Conservation (phyloP, 83 land plant species). For the Picea engelmannii region DNA sequence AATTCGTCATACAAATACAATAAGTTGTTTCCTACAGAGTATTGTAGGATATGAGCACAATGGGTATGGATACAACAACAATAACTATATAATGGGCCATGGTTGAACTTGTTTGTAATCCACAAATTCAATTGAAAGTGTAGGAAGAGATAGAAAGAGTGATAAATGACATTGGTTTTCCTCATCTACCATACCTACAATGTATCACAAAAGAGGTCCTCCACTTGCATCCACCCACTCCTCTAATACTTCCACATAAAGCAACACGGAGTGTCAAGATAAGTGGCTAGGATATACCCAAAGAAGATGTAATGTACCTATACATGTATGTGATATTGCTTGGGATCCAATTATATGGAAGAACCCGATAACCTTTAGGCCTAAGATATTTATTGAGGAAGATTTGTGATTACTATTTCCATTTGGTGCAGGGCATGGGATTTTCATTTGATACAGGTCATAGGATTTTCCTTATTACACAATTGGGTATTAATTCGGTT, state of each 20-base stretch:
- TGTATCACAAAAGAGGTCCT: conserved; percentile 77
- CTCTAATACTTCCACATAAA: conserved; percentile 87
- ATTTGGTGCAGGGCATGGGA: too few species aligned
- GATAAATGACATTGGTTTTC: conserved; percentile 70
- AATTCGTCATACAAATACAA: too few species aligned
- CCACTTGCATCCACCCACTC: conserved; percentile 46
- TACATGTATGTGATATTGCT: conserved; percentile 89
- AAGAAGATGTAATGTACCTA: conserved; percentile 77
- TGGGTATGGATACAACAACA: conserved; percentile 93
- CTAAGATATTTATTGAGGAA: conserved; percentile 88
- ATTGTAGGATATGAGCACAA: conserved; percentile 91
- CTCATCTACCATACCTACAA: conserved; percentile 80
- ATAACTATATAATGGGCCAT: conserved; percentile 93
- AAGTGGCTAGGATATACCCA: conserved; percentile 89
- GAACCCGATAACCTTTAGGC: too few species aligned
- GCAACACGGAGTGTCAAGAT: conserved; percentile 74
- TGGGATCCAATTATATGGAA: conserved; percentile 32
- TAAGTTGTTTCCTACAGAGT: too few species aligned
- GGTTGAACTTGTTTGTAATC: conserved; percentile 84
- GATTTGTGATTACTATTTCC: conserved; percentile 17
- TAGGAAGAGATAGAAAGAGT: conserved; percentile 87
- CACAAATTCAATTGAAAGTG: conserved; percentile 72
- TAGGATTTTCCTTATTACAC: too few species aligned
- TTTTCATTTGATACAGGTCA: not conserved
- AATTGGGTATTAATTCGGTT: too few species aligned